These are phyloP conservation scores for Pelargonium fulgidum DNA, from an alignment of 441 rosid species.

Conservation along the genomic window DNA sequence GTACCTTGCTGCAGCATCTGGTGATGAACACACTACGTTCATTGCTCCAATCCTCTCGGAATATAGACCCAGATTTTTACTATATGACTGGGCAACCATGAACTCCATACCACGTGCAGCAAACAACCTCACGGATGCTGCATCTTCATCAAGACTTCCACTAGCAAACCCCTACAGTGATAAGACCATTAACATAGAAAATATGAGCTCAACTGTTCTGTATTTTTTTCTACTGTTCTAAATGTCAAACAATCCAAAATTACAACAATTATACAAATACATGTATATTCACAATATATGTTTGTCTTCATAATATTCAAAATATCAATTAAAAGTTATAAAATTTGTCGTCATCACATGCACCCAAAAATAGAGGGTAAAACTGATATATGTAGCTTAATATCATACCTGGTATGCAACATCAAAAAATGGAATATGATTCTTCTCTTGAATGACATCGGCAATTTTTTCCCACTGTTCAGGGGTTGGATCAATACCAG, in stretches of 20 bases:
- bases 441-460: constrained; percentile 84
- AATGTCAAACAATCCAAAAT: too few relatives aligned
- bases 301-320: too few relatives aligned
- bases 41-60: constrained; percentile 94
- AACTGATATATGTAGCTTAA: constrained; percentile 12
- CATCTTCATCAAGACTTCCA: constrained; percentile 93
- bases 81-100: constrained; percentile 92
- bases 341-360: too few relatives aligned
- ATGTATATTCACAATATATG: too few relatives aligned
- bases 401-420: constrained; percentile 85
- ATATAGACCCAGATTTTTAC: constrained; percentile 90
- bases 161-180: constrained; percentile 82
- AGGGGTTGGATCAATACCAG: constrained; percentile 92
- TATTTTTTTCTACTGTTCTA: too few relatives aligned
- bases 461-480: constrained; percentile 90
- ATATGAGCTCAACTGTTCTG: neutral
- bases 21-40: constrained; percentile 76
- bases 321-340: too few relatives aligned
- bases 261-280: too few relatives aligned
- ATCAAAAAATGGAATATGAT: constrained; percentile 87
- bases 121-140: constrained; percentile 80
- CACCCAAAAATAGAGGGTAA: neutral
- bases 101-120: constrained; percentile 83
- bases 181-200: neutral
- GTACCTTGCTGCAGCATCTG: constrained; percentile 83